A percentile compares a stretch with the other conserved stretches of the same genome.
Conservation (phyloP, 2,329 filamentous ascomycete genomes). For the Apiospora rasikravindrae region DNA sequence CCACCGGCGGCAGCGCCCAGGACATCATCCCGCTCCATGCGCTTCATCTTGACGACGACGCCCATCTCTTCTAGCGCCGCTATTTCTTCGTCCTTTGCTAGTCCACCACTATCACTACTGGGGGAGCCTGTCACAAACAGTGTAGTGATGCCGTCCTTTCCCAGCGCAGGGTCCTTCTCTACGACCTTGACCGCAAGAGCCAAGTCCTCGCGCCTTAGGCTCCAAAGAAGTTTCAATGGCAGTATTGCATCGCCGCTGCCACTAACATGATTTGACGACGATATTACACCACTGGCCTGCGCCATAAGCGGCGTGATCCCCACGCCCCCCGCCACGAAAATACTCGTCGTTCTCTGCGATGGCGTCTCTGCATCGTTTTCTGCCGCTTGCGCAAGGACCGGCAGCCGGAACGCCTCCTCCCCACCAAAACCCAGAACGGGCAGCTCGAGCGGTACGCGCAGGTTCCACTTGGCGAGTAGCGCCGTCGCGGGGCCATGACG, state of each 20-base stretch:
- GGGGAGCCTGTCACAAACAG: conserved; percentile 68
- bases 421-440: conserved; percentile 78
- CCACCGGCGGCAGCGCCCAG: conserved; percentile 30
- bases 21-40: conserved; percentile 51
- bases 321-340: conserved; percentile 79
- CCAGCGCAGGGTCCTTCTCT: conserved; percentile 55
- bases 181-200: conserved; percentile 67
- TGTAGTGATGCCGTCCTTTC: conserved; percentile 46
- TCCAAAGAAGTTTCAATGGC: conserved; percentile 70
- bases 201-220: conserved; percentile 65
- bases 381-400: conserved; percentile 13
- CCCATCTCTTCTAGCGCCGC: conserved; percentile 40
- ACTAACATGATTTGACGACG: conserved; percentile 30
- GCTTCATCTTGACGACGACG: conserved; percentile 40
- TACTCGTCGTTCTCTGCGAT: conserved; percentile 37
- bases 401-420: conserved; percentile 49
- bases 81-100: conserved; percentile 34
- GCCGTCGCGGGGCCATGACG: conserved; percentile 72
- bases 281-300: conserved; percentile 60
- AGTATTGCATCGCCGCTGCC: conserved; percentile 24
- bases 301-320: conserved; percentile 84
- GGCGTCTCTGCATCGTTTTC: conserved; percentile 30
- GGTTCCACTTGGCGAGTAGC: conserved; percentile 65
- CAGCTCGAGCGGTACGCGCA: conserved; percentile 62
- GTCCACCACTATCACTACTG: conserved; percentile 15